These are phyloP conservation scores for Cystobasidiopsis lactophilus DNA, from an alignment of 768 basidiomycete species.

Conservation along the genomic window DNA sequence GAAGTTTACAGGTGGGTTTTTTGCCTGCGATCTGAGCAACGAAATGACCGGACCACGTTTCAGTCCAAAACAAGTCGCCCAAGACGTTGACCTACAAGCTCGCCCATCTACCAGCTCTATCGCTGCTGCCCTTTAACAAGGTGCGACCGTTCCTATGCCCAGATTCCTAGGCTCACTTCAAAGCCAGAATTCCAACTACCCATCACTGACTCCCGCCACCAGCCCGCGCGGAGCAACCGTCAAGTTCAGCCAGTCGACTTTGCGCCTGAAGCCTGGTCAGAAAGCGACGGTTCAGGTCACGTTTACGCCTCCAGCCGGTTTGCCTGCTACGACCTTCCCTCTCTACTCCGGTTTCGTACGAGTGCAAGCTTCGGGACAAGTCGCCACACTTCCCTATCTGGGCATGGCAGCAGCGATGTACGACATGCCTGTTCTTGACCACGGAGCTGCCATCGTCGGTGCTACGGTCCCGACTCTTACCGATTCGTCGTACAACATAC, in stretches of 20 bases:
- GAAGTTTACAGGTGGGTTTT: neutral
- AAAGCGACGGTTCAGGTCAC: conserved; percentile 27
- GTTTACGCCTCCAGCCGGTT: conserved; percentile 32
- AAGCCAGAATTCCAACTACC: neutral
- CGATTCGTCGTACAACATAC: conserved; percentile 28
- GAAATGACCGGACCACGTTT: neutral
- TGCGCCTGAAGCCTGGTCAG: neutral
- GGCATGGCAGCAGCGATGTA: conserved; percentile 30
- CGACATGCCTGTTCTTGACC: conserved; percentile 34
- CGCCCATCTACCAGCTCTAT: neutral
- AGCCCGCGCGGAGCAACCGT: neutral
- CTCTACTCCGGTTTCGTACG: conserved; percentile 41
- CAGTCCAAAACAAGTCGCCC: neutral
- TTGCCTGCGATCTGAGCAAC: conserved; percentile 23
- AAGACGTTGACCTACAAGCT: neutral
- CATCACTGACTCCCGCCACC: neutral
- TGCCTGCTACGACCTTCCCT: conserved; percentile 32
- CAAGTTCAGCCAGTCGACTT: neutral
- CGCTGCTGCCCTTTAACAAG: neutral
- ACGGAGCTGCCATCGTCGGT: conserved; percentile 32
- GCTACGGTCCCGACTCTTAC: conserved; percentile 29
- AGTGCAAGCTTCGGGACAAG: conserved; percentile 23
- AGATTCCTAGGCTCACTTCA: neutral
- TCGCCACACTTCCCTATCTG: conserved; percentile 32
- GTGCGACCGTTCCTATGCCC: neutral